Evolutionary conservation across 495 filamentous ascomycete species (phyloP).

Genomic region (Pseudotulostoma volvatum): DNA sequence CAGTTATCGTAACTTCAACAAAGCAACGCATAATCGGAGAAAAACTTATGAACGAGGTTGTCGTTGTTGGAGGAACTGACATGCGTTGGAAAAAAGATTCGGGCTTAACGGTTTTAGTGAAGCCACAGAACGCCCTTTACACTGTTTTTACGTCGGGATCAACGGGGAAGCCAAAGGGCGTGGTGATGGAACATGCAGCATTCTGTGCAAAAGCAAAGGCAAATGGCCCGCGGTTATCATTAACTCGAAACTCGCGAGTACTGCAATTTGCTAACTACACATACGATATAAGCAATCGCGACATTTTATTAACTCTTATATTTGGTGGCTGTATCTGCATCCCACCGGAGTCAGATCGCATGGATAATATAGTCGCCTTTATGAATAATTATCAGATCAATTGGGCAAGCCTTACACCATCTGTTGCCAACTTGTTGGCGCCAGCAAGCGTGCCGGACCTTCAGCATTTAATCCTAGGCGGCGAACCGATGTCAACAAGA

Average conservation of each 20-base stretch:
- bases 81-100: slow-evolving; percentile 8
- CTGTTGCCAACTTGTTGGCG: slow-evolving; percentile 9
- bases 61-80: slow-evolving; percentile 15
- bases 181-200: slow-evolving; percentile 23
- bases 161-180: slow-evolving; percentile 27
- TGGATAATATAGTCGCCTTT: slow-evolving; percentile 10
- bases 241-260: slow-evolving; percentile 16
- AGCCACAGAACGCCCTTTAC: slow-evolving; percentile 3
- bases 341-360: slow-evolving; percentile 16
- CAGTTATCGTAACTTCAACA: slow-evolving; percentile 10
- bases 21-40: not conserved
- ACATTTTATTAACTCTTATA: slow-evolving; percentile 36
- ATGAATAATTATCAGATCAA: slow-evolving; percentile 12
- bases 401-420: slow-evolving; percentile 13
- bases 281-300: slow-evolving; percentile 38
- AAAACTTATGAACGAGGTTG: slow-evolving; percentile 18
- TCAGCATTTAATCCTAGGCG: slow-evolving; percentile 10
- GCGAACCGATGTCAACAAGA: slow-evolving; percentile 8
- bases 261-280: slow-evolving; percentile 44
- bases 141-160: slow-evolving; percentile 25
- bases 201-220: slow-evolving; percentile 8
- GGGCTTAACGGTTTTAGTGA: not conserved
- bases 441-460: slow-evolving; percentile 10
- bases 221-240: slow-evolving; percentile 1
- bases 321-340: slow-evolving; percentile 24